Conservation (phyloP, 2,329 filamentous ascomycete genomes). For the Penicillium sp. region DNA sequence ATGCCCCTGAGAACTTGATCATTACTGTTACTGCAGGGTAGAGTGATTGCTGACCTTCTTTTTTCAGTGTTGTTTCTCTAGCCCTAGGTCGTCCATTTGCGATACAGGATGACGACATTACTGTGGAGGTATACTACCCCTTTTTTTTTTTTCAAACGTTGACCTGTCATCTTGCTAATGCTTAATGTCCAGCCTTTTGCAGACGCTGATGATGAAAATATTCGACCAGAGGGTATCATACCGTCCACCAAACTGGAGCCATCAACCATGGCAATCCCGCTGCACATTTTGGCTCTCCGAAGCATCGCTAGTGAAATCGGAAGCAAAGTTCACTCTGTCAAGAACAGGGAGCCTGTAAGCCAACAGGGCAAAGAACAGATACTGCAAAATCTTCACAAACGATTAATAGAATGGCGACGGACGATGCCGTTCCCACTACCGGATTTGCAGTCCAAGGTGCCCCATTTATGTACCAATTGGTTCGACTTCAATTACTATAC, state of each 20-base stretch:
- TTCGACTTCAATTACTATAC: constrained; percentile 50
- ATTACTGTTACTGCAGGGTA: background rate
- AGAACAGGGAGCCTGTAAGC: constrained; percentile 17
- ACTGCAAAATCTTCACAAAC: constrained; percentile 34
- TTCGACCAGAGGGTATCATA: constrained; percentile 21
- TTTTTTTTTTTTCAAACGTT: background rate
- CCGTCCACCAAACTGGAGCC: constrained; percentile 16
- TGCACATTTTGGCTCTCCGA: constrained; percentile 41
- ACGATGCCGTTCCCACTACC: constrained; percentile 45
- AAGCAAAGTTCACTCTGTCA: constrained; percentile 34
- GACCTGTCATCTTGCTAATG: background rate
- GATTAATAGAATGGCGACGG: constrained; percentile 44
- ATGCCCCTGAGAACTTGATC: constrained; percentile 1
- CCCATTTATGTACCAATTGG: constrained; percentile 44
- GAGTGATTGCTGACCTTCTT: background rate
- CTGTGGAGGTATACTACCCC: constrained; percentile 28
- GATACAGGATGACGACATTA: constrained; percentile 46
- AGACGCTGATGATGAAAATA: constrained; percentile 34
- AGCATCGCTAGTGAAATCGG: constrained; percentile 42
- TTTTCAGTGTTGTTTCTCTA: constrained; percentile 40
- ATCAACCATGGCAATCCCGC: constrained; percentile 40
- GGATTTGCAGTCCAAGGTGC: constrained; percentile 35
- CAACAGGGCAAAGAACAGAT: constrained; percentile 29
- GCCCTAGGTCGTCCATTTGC: constrained; percentile 45
- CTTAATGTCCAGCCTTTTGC: constrained; percentile 31